These are phyloP conservation scores for Diatrype stigma DNA, from an alignment of 2,329 filamentous ascomycete species.

Conservation along the genomic window DNA sequence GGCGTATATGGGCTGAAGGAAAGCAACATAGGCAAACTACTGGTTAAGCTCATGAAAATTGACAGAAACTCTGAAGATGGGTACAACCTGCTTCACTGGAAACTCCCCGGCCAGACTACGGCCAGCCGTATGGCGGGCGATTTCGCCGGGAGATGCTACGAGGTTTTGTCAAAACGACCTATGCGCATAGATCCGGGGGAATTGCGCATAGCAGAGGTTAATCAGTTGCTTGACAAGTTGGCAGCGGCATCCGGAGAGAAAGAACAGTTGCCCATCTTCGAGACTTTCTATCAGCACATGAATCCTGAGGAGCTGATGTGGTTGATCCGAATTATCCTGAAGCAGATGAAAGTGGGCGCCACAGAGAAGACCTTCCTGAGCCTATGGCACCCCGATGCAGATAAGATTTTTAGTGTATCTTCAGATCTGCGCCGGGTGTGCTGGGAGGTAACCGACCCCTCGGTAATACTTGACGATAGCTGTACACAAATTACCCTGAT, in stretches of 20 bases:
- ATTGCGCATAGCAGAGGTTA: constrained; percentile 87
- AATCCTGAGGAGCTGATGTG: constrained; percentile 90
- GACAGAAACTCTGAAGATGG: constrained; percentile 87
- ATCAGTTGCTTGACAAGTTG: constrained; percentile 75
- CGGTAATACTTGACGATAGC: constrained; percentile 67
- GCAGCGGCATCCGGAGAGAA: constrained; percentile 73
- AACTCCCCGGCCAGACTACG: constrained; percentile 68
- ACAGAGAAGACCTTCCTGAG: constrained; percentile 87
- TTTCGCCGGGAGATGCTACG: constrained; percentile 84
- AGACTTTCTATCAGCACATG: constrained; percentile 84
- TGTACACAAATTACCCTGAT: constrained; percentile 75
- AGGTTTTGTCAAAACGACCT: constrained; percentile 79
- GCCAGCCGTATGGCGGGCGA: constrained; percentile 73
- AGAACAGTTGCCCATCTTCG: constrained; percentile 77
- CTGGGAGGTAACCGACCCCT: constrained; percentile 81
- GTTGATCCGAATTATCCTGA: constrained; percentile 89
- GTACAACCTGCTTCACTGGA: constrained; percentile 84
- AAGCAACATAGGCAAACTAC: constrained; percentile 78
- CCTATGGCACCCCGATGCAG: constrained; percentile 75
- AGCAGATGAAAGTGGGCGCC: constrained; percentile 69
- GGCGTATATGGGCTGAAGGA: constrained; percentile 95
- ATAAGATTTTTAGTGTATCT: constrained; percentile 80
- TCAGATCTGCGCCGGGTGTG: constrained; percentile 87
- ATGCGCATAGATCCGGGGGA: constrained; percentile 69
- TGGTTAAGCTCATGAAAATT: constrained; percentile 92